A percentile compares a stretch with the other conserved stretches of the same genome.
phyloP scores from a whole-genome alignment of 495 filamentous ascomycete species.

The Hypomontagnella monticulosa region DNA sequence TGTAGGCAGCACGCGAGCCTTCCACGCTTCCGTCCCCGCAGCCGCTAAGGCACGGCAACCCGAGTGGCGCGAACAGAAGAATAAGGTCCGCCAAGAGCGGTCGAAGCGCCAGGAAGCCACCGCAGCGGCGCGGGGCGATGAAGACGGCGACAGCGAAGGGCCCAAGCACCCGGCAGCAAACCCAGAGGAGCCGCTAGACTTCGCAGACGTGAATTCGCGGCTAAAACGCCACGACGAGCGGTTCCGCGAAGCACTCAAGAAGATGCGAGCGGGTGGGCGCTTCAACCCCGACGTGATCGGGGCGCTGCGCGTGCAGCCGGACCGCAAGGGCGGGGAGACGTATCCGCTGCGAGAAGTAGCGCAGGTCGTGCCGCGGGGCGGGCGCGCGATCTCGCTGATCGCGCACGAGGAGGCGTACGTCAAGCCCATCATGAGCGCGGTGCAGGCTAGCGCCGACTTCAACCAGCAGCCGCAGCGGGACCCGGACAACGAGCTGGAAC shows the following conservation, averaged over 20 bases:
- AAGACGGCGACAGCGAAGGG: slow-evolving; percentile 25
- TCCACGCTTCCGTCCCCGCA: not conserved
- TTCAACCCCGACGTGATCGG: slow-evolving; percentile 76
- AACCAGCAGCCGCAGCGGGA: slow-evolving; percentile 79
- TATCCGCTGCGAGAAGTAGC: slow-evolving; percentile 75
- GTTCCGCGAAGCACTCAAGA: slow-evolving; percentile 70
- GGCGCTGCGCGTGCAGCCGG: slow-evolving; percentile 67
- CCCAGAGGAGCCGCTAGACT: slow-evolving; percentile 71
- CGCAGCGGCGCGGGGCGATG: too few species aligned
- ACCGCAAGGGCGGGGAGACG: slow-evolving; percentile 50
- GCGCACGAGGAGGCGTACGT: slow-evolving; percentile 66
- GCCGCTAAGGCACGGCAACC: not conserved
- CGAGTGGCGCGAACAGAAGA: not conserved
- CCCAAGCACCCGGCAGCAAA: slow-evolving; percentile 42
- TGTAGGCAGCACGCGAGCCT: not conserved
- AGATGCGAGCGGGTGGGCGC: slow-evolving; percentile 66
- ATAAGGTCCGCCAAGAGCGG: not conserved
- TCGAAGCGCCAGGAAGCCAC: not conserved
- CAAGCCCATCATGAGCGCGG: slow-evolving; percentile 76
- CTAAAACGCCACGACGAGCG: slow-evolving; percentile 65
- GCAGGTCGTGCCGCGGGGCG: slow-evolving; percentile 74
- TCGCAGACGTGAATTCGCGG: slow-evolving; percentile 68
- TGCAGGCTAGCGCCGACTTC: slow-evolving; percentile 68
- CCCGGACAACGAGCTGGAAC: slow-evolving; percentile 72
- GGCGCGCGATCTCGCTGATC: slow-evolving; percentile 72